Percentiles rank a stretch among this genome's conserved stretches.
These are phyloP conservation scores for Cyclotella choctawhatcheeana DNA, from an alignment of 108 stramenopile genomes.

Conservation along the genomic window DNA sequence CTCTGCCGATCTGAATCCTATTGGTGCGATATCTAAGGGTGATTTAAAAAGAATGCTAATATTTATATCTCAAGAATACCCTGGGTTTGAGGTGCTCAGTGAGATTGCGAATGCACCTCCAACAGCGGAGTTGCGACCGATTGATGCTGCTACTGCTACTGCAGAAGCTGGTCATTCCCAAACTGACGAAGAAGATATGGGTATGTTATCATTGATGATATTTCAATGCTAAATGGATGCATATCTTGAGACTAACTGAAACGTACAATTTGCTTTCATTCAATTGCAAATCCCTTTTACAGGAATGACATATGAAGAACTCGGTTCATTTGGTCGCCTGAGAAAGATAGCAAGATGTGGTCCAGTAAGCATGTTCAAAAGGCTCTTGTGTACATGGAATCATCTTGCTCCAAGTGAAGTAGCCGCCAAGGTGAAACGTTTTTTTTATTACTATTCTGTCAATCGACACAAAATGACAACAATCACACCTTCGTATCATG, in stretches of 20 bases:
- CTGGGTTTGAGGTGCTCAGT: slow-evolving; percentile 65
- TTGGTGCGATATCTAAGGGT: slow-evolving; percentile 96
- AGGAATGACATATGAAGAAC: slow-evolving; percentile 97
- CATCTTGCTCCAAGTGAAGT: slow-evolving; percentile 81
- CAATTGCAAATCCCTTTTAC: too few species aligned
- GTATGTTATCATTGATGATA: too few species aligned
- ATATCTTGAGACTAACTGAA: too few species aligned
- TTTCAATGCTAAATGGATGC: too few species aligned
- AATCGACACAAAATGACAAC: slow-evolving; percentile 99
- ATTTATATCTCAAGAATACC: slow-evolving; percentile 75
- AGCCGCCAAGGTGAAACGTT: slow-evolving; percentile 90
- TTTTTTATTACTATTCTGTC: slow-evolving; percentile 94
- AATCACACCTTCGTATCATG: slow-evolving; percentile 98
- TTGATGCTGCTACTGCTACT: slow-evolving; percentile 55
- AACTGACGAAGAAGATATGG: slow-evolving; percentile 98
- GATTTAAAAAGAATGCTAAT: slow-evolving; percentile 88
- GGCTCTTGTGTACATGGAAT: slow-evolving; percentile 81
- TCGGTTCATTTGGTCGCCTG: slow-evolving; percentile 93
- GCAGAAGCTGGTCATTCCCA: slow-evolving; percentile 80
- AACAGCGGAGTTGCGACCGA: slow-evolving; percentile 96
- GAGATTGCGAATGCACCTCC: slow-evolving; percentile 96
- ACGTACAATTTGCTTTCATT: too few species aligned
- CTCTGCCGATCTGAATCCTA: slow-evolving; percentile 97
- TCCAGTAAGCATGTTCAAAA: slow-evolving; percentile 93
- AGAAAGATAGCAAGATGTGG: slow-evolving; percentile 94